A percentile compares a stretch with the other conserved stretches of the same genome.
These are phyloP conservation scores for Penicillium verrucosum DNA, from an alignment of 2,329 filamentous ascomycete species.

Conservation along the genomic window DNA sequence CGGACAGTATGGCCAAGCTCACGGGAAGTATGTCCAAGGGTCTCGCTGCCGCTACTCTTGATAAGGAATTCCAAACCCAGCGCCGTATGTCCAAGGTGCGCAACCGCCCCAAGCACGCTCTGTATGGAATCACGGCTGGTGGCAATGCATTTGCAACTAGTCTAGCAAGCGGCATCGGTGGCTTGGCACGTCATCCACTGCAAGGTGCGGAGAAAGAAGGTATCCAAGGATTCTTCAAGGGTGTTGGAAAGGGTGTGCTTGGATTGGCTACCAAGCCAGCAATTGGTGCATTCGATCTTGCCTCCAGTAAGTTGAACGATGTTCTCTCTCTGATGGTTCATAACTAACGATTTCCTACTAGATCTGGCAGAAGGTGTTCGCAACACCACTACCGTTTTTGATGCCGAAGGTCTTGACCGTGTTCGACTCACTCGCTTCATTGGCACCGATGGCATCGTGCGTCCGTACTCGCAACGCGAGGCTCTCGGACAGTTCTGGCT, in stretches of 20 bases:
- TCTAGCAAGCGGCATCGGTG: conserved; percentile 88
- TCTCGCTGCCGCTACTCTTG: conserved; percentile 87
- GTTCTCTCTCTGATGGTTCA: neutral
- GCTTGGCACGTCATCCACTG: conserved; percentile 86
- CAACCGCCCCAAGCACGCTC: conserved; percentile 92
- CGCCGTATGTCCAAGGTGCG: conserved; percentile 88
- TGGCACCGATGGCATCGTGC: conserved; percentile 85
- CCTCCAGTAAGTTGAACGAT: conserved; percentile 58
- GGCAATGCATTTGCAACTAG: conserved; percentile 93
- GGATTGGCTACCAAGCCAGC: conserved; percentile 96
- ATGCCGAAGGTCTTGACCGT: conserved; percentile 88
- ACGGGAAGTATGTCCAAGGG: conserved; percentile 97
- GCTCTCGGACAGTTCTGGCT: conserved; percentile 97
- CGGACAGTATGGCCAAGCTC: conserved; percentile 95
- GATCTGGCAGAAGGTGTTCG: conserved; percentile 93
- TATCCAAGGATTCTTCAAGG: conserved; percentile 91
- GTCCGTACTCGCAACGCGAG: conserved; percentile 91
- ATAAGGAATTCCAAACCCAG: conserved; percentile 98
- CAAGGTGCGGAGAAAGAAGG: conserved; percentile 96
- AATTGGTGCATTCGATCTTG: conserved; percentile 93
- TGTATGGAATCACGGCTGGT: conserved; percentile 92
- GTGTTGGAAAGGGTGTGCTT: conserved; percentile 89
- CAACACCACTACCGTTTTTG: conserved; percentile 98
- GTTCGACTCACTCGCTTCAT: conserved; percentile 93
- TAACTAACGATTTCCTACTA: conserved; percentile 13